A percentile compares a stretch with the other conserved stretches of the same genome.
Evolutionary conservation across 768 basidiomycete genomes (phyloP).

Genomic region (Porpolomopsis calyptriformis): DNA sequence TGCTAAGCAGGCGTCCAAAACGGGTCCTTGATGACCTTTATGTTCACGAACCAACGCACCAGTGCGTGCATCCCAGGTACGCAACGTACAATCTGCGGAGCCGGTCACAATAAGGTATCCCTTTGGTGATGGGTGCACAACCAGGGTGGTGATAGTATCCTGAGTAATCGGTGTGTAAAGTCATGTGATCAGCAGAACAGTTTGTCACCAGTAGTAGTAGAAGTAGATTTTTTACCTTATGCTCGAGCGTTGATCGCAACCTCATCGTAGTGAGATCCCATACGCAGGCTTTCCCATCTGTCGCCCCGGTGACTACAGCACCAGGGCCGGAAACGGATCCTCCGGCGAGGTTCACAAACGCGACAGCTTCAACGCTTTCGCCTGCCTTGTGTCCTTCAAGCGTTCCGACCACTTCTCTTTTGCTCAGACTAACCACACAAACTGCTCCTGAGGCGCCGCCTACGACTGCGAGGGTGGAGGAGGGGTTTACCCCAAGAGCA

Average conservation of each 20-base stretch:
- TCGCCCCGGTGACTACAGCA: constrained; percentile 76
- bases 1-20: constrained; percentile 68
- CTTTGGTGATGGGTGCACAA: constrained; percentile 65
- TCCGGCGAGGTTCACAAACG: constrained; percentile 67
- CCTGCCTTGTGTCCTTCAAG: constrained; percentile 78
- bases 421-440: constrained; percentile 76
- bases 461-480: constrained; percentile 83
- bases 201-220: no score
- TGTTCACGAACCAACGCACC: constrained; percentile 71
- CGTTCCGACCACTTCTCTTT: constrained; percentile 70
- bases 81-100: constrained; percentile 77
- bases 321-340: constrained; percentile 42
- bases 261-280: constrained; percentile 91
- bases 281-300: constrained; percentile 88
- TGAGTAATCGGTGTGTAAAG: constrained; percentile 19
- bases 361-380: constrained; percentile 81
- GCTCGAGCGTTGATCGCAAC: constrained; percentile 69
- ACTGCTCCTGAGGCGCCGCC: constrained; percentile 82
- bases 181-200: constrained; percentile 1
- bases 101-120: constrained; percentile 72
- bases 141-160: constrained; percentile 81
- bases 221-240: constrained; percentile 46
- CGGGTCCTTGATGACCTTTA: constrained; percentile 68
- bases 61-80: constrained; percentile 88
- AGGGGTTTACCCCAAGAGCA: constrained; percentile 71